Base-by-base conservation (phyloP, 2,329 filamentous ascomycete genomes). In the Diaporthe aspalathi region DNA sequence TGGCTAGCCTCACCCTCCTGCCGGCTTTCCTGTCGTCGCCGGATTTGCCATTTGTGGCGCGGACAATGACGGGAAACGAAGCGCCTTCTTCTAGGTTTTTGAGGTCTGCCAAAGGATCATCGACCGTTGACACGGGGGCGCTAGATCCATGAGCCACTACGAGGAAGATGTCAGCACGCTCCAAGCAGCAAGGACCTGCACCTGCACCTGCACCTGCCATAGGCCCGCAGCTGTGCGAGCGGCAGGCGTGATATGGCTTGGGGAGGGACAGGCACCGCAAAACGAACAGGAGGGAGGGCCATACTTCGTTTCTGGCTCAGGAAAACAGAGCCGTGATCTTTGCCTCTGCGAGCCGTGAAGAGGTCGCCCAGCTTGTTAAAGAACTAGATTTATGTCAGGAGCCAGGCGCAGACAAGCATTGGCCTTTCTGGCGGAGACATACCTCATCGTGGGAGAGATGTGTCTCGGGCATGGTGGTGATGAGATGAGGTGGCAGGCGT, bases 21-120 rank as follows among this genome's bases (percentile, higher is more conserved):
- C 84, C 81, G 69, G 87, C 86, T 74, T 87, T 85, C 65, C 69
- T 71, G 45, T 50, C 62, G 73, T 82, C 84, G 76, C 88, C 90
- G 65, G 84, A 88, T 78, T 92, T 93, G 77, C 93, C 94, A 80
- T 98, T 94, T 43, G 93, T 92, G 17, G 94, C 95, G 73, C 94
- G 91, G 75, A 99, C 89, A 54, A 98, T 84, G 72, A 98, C 84
- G 9, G 94, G 92, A 40, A 62, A 71, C 45, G 69, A 68, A 22
- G 50, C 47, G 43, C 20, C 27, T 35, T 52, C 57, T n/a, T 60
- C 68, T 40, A 27, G 22, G 17, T 87, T 87, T 72, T 87, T 81
- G 1, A 91, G 85, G 75, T 94, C 91, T 76, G 89, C 85, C 71
- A 92, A 85, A 17, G 87, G 84, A 68, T 88, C 84, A 50, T 85